These are phyloP conservation scores for Cystofilobasidium capitatum DNA, from an alignment of 768 basidiomycete genomes.

Conservation along the genomic window DNA sequence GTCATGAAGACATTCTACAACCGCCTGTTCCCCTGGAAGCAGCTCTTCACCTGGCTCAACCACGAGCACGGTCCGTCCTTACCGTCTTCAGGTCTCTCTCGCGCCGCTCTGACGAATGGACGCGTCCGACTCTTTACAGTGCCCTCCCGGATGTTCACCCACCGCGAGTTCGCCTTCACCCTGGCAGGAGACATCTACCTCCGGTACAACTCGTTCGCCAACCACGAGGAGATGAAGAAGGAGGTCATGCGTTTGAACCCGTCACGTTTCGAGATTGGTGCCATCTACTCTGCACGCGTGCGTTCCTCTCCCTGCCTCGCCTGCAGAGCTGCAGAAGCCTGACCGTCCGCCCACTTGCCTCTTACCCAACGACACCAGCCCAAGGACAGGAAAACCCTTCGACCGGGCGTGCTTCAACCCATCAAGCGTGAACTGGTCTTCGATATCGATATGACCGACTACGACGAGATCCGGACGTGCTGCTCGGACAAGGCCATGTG, in stretches of 20 bases:
- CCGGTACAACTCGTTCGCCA: conserved; percentile 84
- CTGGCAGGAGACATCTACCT: conserved; percentile 82
- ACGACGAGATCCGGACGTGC: conserved; percentile 88
- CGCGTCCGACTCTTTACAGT: conserved; percentile 31
- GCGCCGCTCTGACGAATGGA: neutral
- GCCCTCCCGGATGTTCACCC: conserved; percentile 69
- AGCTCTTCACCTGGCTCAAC: conserved; percentile 88
- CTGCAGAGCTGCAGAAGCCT: neutral
- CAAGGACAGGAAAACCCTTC: conserved; percentile 73
- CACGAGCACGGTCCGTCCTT: conserved; percentile 57
- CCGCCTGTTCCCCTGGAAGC: conserved; percentile 86
- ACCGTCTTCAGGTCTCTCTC: neutral
- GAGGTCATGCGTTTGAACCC: conserved; percentile 77
- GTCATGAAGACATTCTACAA: conserved; percentile 74
- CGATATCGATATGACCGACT: conserved; percentile 99
- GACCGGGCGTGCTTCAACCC: conserved; percentile 59
- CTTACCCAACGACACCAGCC: conserved; percentile 49
- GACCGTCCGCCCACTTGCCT: neutral
- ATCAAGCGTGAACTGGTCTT: conserved; percentile 85
- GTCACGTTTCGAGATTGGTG: conserved; percentile 91
- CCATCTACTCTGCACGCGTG: conserved; percentile 78
- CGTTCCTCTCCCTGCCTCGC: conserved; percentile 39
- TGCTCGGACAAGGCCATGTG: conserved; percentile 88
- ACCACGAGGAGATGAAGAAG: conserved; percentile 80
- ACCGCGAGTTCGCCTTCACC: conserved; percentile 94